These are phyloP conservation scores for Huntiella bhutanensis DNA, from an alignment of 2,329 filamentous ascomycete species.

Conservation along the genomic window DNA sequence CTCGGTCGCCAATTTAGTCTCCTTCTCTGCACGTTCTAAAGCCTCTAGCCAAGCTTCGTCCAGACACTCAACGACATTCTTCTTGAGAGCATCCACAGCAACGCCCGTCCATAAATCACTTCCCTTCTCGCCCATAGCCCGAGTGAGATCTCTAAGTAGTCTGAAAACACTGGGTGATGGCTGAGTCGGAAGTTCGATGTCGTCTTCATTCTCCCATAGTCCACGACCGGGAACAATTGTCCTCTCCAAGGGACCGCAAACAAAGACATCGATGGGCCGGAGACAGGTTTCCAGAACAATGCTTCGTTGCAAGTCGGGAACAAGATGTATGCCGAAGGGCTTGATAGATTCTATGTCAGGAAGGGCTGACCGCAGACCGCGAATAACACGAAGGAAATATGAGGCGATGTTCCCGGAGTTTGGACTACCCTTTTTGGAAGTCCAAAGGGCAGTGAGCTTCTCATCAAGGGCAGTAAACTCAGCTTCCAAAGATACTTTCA, in stretches of 20 bases:
- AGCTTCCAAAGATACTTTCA: constrained; percentile 34
- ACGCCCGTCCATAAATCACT: constrained; percentile 64
- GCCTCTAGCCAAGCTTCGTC: constrained; percentile 27
- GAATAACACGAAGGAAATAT: constrained; percentile 54
- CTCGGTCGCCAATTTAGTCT: background rate
- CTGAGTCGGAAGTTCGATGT: constrained; percentile 46
- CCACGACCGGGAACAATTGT: constrained; percentile 39
- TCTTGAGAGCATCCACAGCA: constrained; percentile 45
- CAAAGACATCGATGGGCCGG: constrained; percentile 30
- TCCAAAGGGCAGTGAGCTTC: constrained; percentile 33
- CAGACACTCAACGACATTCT: constrained; percentile 31
- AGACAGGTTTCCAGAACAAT: constrained; percentile 36
- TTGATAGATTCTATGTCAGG: constrained; percentile 32
- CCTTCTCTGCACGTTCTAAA: constrained; percentile 18
- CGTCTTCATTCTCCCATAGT: constrained; percentile 65
- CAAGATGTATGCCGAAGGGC: constrained; percentile 38
- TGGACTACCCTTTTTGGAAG: constrained; percentile 24
- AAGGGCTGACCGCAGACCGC: constrained; percentile 52
- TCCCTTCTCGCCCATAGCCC: constrained; percentile 50
- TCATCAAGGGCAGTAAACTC: constrained; percentile 40
- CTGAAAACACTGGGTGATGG: constrained; percentile 58
- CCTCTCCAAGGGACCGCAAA: constrained; percentile 22
- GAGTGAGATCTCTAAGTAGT: constrained; percentile 46
- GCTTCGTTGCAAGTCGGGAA: constrained; percentile 44
- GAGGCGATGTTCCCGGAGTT: constrained; percentile 34